Evolutionary conservation across 345 rosid species (phyloP).

Genomic region (Eucalyptus shirleyi): DNA sequence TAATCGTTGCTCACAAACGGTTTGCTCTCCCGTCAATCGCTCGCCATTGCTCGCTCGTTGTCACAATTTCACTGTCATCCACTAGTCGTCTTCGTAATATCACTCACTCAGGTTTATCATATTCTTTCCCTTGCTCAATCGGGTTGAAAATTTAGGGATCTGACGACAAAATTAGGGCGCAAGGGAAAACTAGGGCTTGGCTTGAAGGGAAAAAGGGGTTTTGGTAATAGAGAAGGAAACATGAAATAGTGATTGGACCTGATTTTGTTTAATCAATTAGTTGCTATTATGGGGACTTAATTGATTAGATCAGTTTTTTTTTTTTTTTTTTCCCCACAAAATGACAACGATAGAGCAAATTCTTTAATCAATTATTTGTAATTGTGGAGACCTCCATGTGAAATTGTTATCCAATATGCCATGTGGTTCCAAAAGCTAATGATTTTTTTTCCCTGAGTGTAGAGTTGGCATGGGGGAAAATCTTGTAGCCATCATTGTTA

Average conservation of each 20-base stretch:
- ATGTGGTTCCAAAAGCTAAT: background rate
- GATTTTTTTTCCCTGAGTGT: background rate
- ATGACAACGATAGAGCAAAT: background rate
- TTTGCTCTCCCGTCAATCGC: no score
- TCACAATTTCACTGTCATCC: rapidly evolving
- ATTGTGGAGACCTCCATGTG: background rate
- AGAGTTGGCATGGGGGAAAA: background rate
- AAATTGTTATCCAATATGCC: background rate
- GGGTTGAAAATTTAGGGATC: background rate
- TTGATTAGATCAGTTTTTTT: no score
- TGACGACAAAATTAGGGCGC: rapidly evolving
- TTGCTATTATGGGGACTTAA: background rate
- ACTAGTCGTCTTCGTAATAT: background rate
- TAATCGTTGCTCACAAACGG: rapidly evolving
- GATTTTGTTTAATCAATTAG: background rate
- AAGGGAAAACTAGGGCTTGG: background rate
- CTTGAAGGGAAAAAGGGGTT: background rate
- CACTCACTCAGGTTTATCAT: background rate
- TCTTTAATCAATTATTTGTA: background rate
- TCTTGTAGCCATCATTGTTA: background rate
- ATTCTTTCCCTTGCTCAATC: background rate
- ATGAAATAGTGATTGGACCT: background rate
- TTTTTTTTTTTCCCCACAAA: background rate
- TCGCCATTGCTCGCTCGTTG: background rate
- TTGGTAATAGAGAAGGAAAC: no score